These are phyloP conservation scores for Erodium chrysanthum DNA, from an alignment of 441 rosid genomes.

Conservation along the genomic window DNA sequence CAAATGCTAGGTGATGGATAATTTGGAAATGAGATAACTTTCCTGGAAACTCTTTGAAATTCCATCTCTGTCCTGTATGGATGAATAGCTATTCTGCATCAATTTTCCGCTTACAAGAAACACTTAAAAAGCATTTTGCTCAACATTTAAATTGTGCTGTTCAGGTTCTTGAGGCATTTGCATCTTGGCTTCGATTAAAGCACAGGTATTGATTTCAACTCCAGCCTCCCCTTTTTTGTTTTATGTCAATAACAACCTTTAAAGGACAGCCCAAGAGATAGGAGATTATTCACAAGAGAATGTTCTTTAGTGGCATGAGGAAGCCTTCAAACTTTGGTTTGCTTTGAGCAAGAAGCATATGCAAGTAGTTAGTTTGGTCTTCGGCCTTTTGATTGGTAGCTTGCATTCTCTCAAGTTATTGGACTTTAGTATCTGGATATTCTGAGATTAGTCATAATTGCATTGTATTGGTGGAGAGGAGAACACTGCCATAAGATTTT, in stretches of 20 bases:
- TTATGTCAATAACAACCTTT: background rate
- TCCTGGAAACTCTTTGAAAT: background rate
- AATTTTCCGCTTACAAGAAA: background rate
- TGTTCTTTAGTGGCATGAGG: background rate
- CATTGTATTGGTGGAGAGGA: slow-evolving; percentile 2
- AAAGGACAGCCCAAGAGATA: background rate
- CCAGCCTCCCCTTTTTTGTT: background rate
- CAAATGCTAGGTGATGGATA: slow-evolving; percentile 4
- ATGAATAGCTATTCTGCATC: background rate
- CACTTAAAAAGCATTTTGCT: background rate
- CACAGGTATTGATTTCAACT: slow-evolving; percentile 50
- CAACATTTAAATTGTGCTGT: background rate
- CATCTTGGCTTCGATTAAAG: slow-evolving; percentile 90
- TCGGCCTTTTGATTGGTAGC: background rate
- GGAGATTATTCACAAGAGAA: background rate
- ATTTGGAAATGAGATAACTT: background rate
- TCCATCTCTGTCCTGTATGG: background rate
- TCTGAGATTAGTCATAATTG: slow-evolving; percentile 3
- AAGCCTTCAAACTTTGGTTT: background rate
- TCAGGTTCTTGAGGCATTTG: slow-evolving; percentile 99
- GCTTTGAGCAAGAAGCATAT: background rate
- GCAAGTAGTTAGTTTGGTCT: background rate
- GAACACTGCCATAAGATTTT: background rate
- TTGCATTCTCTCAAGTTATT: background rate
- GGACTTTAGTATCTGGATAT: background rate